Evolutionary conservation across 768 basidiomycete species (phyloP).

Genomic region (Lepiota brunneoincarnata): DNA sequence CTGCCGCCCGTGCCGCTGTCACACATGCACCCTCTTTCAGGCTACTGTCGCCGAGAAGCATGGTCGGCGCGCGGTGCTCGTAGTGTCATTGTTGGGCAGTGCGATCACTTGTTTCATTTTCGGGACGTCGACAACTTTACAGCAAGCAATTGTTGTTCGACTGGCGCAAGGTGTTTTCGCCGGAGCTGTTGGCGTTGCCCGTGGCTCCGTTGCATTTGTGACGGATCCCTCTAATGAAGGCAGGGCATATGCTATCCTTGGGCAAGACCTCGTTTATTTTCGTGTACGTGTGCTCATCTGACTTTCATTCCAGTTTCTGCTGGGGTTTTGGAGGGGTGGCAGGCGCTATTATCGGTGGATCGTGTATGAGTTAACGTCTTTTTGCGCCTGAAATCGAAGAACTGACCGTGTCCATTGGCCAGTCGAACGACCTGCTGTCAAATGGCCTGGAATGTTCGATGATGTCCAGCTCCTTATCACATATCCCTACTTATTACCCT

Average conservation of each 20-base stretch:
- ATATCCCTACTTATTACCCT: slow-evolving; percentile 92
- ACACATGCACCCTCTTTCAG: slow-evolving; percentile 30
- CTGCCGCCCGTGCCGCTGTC: not conserved
- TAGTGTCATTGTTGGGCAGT: slow-evolving; percentile 82
- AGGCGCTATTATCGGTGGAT: slow-evolving; percentile 82
- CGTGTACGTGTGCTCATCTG: slow-evolving; percentile 5
- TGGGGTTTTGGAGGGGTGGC: slow-evolving; percentile 97
- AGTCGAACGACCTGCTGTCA: slow-evolving; percentile 84
- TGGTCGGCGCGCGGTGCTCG: slow-evolving; percentile 81
- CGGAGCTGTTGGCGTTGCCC: slow-evolving; percentile 92
- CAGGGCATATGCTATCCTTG: slow-evolving; percentile 90
- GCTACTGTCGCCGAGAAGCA: slow-evolving; percentile 94
- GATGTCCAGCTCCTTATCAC: slow-evolving; percentile 62
- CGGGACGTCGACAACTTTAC: slow-evolving; percentile 71
- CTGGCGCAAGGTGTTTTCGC: slow-evolving; percentile 90
- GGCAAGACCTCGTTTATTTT: slow-evolving; percentile 37
- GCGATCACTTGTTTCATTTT: slow-evolving; percentile 76
- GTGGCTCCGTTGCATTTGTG: slow-evolving; percentile 82
- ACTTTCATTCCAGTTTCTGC: slow-evolving; percentile 57
- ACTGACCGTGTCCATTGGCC: slow-evolving; percentile 17
- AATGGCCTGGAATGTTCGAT: slow-evolving; percentile 80
- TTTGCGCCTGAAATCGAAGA: not conserved
- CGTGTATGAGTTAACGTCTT: slow-evolving; percentile 50
- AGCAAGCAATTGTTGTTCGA: slow-evolving; percentile 83
- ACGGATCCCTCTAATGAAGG: slow-evolving; percentile 93